phyloP scores from a whole-genome alignment of 345 rosid genomes.

The Moringa oleifera region DNA sequence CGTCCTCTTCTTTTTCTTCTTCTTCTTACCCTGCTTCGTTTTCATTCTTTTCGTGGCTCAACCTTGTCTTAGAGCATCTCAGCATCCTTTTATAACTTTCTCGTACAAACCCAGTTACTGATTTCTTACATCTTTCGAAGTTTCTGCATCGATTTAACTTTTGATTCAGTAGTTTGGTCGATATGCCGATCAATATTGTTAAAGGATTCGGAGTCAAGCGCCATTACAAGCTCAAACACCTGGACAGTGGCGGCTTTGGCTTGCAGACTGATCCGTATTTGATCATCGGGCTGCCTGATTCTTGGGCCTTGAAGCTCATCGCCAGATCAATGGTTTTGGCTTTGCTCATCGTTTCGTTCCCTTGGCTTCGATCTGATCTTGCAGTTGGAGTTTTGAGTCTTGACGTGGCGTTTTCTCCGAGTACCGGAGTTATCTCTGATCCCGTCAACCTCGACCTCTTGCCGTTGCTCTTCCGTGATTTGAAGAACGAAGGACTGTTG shows the following conservation, averaged over 20 bases:
- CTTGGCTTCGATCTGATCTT: too few relatives aligned
- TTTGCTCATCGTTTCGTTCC: slow-evolving; percentile 36
- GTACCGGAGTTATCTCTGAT: not conserved
- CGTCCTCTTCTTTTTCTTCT: slow-evolving; percentile 7
- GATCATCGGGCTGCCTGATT: slow-evolving; percentile 35
- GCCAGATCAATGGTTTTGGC: slow-evolving; percentile 35
- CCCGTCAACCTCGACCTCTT: slow-evolving; percentile 15
- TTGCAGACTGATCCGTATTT: slow-evolving; percentile 13
- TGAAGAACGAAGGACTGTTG: slow-evolving; percentile 53
- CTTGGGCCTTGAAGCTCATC: slow-evolving; percentile 30
- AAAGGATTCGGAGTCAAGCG: slow-evolving; percentile 32
- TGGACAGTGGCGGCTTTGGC: slow-evolving; percentile 3
- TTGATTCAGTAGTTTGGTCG: not conserved
- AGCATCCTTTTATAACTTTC: too few relatives aligned
- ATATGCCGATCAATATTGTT: slow-evolving; percentile 37
- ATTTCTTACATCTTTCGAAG: slow-evolving; percentile 6
- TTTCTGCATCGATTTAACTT: too few relatives aligned
- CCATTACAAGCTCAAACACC: slow-evolving; percentile 18
- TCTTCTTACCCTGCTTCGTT: slow-evolving; percentile 18
- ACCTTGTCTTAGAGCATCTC: too few relatives aligned
- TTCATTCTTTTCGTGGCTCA: slow-evolving; percentile 11
- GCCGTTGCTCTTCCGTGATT: slow-evolving; percentile 42
- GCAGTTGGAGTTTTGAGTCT: too few relatives aligned
- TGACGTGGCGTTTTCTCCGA: too few relatives aligned
- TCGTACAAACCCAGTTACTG: slow-evolving; percentile 11